phyloP scores from a whole-genome alignment of 805 yeast genomes.

The Candida succiphila region DNA sequence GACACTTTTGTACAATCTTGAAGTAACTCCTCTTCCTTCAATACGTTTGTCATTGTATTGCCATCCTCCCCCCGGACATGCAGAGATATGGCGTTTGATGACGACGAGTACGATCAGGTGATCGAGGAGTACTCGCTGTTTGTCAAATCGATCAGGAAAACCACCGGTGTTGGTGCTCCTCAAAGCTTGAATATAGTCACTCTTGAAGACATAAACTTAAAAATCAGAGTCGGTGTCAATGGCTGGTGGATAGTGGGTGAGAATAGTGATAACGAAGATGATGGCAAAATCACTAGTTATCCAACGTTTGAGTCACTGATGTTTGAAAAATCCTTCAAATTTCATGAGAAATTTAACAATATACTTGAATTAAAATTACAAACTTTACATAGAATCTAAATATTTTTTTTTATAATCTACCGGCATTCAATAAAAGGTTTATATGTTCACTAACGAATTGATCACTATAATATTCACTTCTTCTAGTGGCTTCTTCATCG shows the following conservation, averaged over 20 bases:
- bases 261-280: too few species aligned
- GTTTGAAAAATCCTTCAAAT: background rate
- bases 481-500: slow-evolving; percentile 83
- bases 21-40: too few species aligned
- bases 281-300: background rate
- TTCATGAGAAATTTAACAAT: background rate
- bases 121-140: slow-evolving; percentile 2
- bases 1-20: too few species aligned
- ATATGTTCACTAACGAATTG: slow-evolving; percentile 72
- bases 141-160: background rate
- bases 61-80: too few species aligned
- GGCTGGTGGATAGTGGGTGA: slow-evolving; percentile 2
- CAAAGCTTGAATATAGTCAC: slow-evolving; percentile 5
- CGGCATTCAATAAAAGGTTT: slow-evolving; percentile 58
- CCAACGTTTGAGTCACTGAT: slow-evolving; percentile 4
- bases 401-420: slow-evolving; percentile 20
- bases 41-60: too few species aligned
- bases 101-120: slow-evolving; percentile 1
- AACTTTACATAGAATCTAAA: too few species aligned
- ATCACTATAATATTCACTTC: slow-evolving; percentile 73
- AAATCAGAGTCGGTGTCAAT: slow-evolving; percentile 9
- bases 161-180: too few species aligned
- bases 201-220: slow-evolving; percentile 6
- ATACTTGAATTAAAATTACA: background rate
- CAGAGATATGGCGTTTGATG: background rate